A percentile compares a stretch with the other conserved stretches of the same genome.
These are phyloP conservation scores for Aspergillus biplanus DNA, from an alignment of 495 filamentous ascomycete genomes.

Conservation along the genomic window DNA sequence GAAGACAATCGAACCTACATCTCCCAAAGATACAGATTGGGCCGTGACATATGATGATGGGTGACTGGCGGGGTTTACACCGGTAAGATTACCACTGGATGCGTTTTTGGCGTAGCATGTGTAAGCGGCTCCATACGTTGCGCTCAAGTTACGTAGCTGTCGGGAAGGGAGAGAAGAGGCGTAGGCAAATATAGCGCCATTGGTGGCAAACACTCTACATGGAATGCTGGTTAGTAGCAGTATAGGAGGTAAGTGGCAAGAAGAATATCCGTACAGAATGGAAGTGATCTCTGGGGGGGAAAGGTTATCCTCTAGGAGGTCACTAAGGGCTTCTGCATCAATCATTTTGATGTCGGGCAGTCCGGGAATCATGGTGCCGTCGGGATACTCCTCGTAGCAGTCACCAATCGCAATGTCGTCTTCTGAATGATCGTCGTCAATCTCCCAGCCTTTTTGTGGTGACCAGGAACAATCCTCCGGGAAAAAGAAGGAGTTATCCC, in stretches of 20 bases:
- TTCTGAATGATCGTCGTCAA: constrained; percentile 28
- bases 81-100: constrained; percentile 50
- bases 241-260: neutral
- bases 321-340: constrained; percentile 50
- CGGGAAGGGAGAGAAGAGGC: constrained; percentile 47
- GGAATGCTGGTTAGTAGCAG: neutral
- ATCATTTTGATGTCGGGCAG: constrained; percentile 55
- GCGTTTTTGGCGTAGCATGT: constrained; percentile 52
- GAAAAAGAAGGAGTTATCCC: constrained; percentile 53
- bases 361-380: constrained; percentile 50
- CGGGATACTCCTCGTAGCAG: constrained; percentile 19
- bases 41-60: constrained; percentile 53
- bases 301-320: constrained; percentile 52
- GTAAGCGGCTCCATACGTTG: constrained; percentile 53
- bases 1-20: constrained; percentile 54
- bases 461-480: constrained; percentile 53
- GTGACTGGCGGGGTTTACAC: constrained; percentile 51
- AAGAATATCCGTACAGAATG: constrained; percentile 39
- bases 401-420: constrained; percentile 18
- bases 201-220: constrained; percentile 44
- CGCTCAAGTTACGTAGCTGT: constrained; percentile 50
- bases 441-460: constrained; percentile 37
- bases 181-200: constrained; percentile 52
- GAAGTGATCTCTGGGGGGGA: constrained; percentile 53
- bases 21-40: constrained; percentile 52